Evolutionary conservation across 805 yeast genomes (phyloP).

Genomic region (Candida broadrunensis): DNA sequence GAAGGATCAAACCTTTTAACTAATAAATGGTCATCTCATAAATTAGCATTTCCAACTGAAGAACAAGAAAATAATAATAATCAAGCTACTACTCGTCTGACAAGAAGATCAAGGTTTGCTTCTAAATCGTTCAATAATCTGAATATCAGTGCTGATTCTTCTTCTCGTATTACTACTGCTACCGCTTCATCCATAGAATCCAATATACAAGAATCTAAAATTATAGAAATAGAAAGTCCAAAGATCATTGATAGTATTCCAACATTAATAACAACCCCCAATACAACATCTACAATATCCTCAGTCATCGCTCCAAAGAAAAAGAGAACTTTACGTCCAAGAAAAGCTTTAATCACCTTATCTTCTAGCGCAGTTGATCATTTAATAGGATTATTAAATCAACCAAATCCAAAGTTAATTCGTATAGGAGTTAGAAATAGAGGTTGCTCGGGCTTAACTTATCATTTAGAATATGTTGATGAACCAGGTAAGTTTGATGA

Average conservation of each 20-base stretch:
- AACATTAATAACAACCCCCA: slow-evolving; percentile 1
- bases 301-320: slow-evolving; percentile 15
- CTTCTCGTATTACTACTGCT: slow-evolving; percentile 3
- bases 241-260: background rate
- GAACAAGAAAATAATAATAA: slow-evolving; percentile 5
- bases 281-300: slow-evolving; percentile 5
- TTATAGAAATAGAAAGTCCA: slow-evolving; percentile 5
- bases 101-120: slow-evolving; percentile 26
- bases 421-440: slow-evolving; percentile 93
- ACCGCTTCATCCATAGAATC: background rate
- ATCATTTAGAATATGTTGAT: slow-evolving; percentile 85
- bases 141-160: too few species aligned
- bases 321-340: slow-evolving; percentile 69
- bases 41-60: slow-evolving; percentile 15
- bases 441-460: slow-evolving; percentile 95
- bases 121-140: slow-evolving; percentile 2
- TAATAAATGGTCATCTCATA: slow-evolving; percentile 34
- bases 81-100: slow-evolving; percentile 10
- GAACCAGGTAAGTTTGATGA: slow-evolving; percentile 96
- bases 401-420: slow-evolving; percentile 85
- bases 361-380: slow-evolving; percentile 75
- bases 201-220: slow-evolving; percentile 4
- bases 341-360: slow-evolving; percentile 85
- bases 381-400: slow-evolving; percentile 60
- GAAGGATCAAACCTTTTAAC: slow-evolving; percentile 11